Evolutionary conservation across 352 stramenopile species (phyloP).

Genomic region (Plasmopara halstedii): DNA sequence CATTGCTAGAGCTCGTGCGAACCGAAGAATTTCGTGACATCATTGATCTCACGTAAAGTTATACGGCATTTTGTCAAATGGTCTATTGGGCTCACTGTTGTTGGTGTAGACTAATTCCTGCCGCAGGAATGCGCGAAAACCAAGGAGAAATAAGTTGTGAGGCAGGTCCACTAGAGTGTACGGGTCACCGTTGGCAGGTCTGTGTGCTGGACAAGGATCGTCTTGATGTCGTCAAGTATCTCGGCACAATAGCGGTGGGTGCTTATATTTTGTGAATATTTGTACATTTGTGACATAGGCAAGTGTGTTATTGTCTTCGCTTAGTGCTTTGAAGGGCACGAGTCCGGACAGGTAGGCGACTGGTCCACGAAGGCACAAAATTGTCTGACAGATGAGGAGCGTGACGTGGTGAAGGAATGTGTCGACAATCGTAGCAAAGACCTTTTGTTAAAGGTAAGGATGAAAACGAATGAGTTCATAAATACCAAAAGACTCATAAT

Average conservation of each 20-base stretch:
- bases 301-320: neutral
- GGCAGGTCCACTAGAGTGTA: conserved; percentile 58
- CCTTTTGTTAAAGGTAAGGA: conserved; percentile 37
- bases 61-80: neutral
- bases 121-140: conserved; percentile 62
- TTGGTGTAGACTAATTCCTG: conserved; percentile 47
- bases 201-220: conserved; percentile 71
- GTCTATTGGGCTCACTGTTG: conserved; percentile 1
- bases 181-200: conserved; percentile 58
- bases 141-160: conserved; percentile 55
- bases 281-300: neutral
- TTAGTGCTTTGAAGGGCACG: conserved; percentile 71
- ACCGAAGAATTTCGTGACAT: conserved; percentile 69
- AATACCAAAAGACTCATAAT: no score
- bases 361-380: conserved; percentile 66
- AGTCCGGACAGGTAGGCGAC: conserved; percentile 57
- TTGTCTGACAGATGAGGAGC: conserved; percentile 60
- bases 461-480: no score
- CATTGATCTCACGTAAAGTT: conserved; percentile 48
- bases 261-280: neutral
- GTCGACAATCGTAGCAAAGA: conserved; percentile 47
- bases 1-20: conserved; percentile 59
- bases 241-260: conserved; percentile 60
- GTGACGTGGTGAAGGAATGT: conserved; percentile 44
- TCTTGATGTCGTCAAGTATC: conserved; percentile 69